Base-by-base conservation (phyloP, 108 stramenopile species). In the Skeletonema potamos region DNA sequence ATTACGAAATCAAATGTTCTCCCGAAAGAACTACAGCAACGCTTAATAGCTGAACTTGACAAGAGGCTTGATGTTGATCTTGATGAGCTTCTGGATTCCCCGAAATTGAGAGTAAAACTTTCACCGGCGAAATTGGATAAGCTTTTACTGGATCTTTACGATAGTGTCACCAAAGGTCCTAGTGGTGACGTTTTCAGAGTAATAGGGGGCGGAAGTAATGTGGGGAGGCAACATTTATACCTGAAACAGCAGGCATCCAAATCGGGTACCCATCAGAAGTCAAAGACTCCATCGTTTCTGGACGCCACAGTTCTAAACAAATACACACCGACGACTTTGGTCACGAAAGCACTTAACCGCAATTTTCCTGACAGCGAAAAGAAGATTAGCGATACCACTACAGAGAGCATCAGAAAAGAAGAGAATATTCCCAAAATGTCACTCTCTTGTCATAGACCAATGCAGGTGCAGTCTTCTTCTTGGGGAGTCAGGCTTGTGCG, bases 71-170 rank as follows among this genome's bases (percentile, higher is more conserved):
- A 94, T 64, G 59, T 94, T 2, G 89, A 95, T 73, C 76, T 95
- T 61, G 91, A 92, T 29, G 74, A 75, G 46, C 70, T 92, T 6
- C 71, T 92, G 1, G 64, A 79, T 6, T 89, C 90, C 27, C 91
- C 91, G 22, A 92, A 91, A 56, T 66, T 95, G 59, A 72, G 79
- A 4, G 73, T 94, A 4, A 75, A 90, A 63, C 70, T 94, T 22
- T 94, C 93, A n/a, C 90, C 93, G n/a, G 93, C 88, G 36, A 91
- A 94, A 74, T 82, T 94, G 41, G 93, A 94, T 66, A 87, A 88
- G 54, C 74, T 77, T 7, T 79, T 92, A 4, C 77, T 94, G 8
- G 88, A 90, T 34, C 74, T 94, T 6, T 94, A 89, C 65, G 82
- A 94, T 26, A 67, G 61, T 34, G 82, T 94, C 13, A 68, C 75